A percentile compares a stretch with the other conserved stretches of the same genome.
phyloP scores from a whole-genome alignment of 169 alveolate species.

The Miamiensis avidus region DNA sequence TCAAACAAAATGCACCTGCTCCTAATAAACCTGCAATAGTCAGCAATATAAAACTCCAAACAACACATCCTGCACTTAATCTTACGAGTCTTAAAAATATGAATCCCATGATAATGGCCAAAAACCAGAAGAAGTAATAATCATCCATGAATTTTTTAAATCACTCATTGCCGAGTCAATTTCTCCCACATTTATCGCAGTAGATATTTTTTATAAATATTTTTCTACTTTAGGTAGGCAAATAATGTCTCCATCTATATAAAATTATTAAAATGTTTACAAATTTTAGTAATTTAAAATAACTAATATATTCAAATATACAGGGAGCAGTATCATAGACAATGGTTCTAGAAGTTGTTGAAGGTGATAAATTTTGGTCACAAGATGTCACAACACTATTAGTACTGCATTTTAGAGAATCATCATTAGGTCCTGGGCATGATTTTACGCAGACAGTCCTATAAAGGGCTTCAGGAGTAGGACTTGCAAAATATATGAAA shows the following conservation, averaged over 20 bases:
- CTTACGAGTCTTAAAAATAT: neutral
- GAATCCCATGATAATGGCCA: neutral
- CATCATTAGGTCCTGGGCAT: neutral
- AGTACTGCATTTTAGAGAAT: neutral
- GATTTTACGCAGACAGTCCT: neutral
- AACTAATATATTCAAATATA: no score
- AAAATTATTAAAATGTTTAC: neutral
- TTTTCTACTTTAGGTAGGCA: neutral
- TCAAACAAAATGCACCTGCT: neutral
- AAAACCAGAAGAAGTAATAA: neutral
- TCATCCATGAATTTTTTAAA: constrained; percentile 11
- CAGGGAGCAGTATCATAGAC: no score
- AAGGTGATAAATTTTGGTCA: neutral
- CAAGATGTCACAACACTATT: neutral
- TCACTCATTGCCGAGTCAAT: constrained; percentile 12
- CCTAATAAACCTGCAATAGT: neutral
- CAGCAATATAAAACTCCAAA: neutral
- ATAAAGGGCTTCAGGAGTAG: neutral
- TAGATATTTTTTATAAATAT: neutral
- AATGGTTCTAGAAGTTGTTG: no score
- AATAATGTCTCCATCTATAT: neutral
- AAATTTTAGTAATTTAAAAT: no score
- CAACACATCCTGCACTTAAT: neutral
- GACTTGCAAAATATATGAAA: neutral
- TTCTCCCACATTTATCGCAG: neutral